These are phyloP conservation scores for Tillandsia fasciculata DNA, from an alignment of 176 grass and related monocot species.

Conservation along the genomic window DNA sequence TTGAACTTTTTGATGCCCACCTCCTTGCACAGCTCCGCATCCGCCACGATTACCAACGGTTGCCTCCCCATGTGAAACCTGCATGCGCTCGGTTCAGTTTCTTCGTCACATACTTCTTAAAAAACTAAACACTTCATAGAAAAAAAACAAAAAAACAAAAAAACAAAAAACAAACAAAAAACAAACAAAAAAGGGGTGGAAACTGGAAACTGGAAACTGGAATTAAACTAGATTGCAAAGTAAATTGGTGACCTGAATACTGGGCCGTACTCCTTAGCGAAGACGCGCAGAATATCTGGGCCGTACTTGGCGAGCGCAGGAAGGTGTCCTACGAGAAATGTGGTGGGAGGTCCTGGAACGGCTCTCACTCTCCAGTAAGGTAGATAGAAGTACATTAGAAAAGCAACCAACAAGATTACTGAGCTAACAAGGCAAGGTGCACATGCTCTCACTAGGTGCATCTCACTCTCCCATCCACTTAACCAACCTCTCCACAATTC, in stretches of 20 bases:
- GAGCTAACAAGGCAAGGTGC: constrained; percentile 25
- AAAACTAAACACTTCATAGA: no score
- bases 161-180: no score
- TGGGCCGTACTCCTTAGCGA: constrained; percentile 69
- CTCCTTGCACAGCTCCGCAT: constrained; percentile 83
- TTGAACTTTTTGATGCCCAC: constrained; percentile 97
- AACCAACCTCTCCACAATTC: neutral
- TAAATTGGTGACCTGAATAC: constrained; percentile 51
- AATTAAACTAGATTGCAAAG: no score
- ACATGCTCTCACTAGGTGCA: constrained; percentile 3
- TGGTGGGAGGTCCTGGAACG: constrained; percentile 67
- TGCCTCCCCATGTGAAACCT: constrained; percentile 97
- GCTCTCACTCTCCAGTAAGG: constrained; percentile 64
- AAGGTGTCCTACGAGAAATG: constrained; percentile 55
- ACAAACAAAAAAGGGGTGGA: no score
- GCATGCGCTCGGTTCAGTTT: neutral
- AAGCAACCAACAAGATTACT: constrained; percentile 22
- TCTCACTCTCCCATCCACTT: neutral
- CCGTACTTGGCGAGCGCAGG: constrained; percentile 61
- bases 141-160: no score
- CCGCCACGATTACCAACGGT: constrained; percentile 77
- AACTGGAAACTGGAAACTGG: no score
- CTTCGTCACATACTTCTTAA: neutral
- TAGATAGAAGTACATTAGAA: constrained; percentile 60
- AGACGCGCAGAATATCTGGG: constrained; percentile 48